Conservation (phyloP, 371 early-diverging fungal genomes). For the Batkoa obscura region DNA sequence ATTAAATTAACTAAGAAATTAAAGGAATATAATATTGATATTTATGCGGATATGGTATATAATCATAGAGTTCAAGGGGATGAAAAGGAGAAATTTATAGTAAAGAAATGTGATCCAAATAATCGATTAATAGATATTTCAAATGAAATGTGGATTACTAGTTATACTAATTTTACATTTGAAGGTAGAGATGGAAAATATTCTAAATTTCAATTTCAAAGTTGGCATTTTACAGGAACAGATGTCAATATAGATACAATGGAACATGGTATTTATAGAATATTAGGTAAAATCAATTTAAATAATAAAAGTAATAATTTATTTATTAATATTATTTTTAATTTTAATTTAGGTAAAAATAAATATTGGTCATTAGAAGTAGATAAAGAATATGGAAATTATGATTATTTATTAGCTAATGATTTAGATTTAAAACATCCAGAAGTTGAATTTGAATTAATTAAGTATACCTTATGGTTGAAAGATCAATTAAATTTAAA, state of each 20-base stretch:
- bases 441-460: constrained; percentile 15
- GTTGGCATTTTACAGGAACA: constrained; percentile 17
- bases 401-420: constrained; percentile 19
- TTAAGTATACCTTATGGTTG: constrained; percentile 17
- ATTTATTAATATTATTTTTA: too few relatives aligned
- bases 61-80: neutral
- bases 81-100: neutral
- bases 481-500: constrained; percentile 14
- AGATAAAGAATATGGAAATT: constrained; percentile 19
- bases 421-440: constrained; percentile 17
- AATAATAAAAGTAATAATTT: too few relatives aligned
- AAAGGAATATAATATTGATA: constrained; percentile 9
- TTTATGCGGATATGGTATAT: neutral
- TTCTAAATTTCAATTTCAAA: constrained; percentile 14
- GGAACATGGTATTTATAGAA: constrained; percentile 14
- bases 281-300: constrained; percentile 15
- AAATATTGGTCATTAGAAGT: constrained; percentile 21
- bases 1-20: constrained; percentile 13
- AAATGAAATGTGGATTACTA: constrained; percentile 14
- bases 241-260: constrained; percentile 17
- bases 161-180: constrained; percentile 19
- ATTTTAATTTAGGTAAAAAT: constrained; percentile 14
- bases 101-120: constrained; percentile 3
- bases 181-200: constrained; percentile 16
- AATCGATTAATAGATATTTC: constrained; percentile 14